Base-by-base conservation (phyloP, 2,329 filamentous ascomycete genomes). In the Sporothrix pallida region DNA sequence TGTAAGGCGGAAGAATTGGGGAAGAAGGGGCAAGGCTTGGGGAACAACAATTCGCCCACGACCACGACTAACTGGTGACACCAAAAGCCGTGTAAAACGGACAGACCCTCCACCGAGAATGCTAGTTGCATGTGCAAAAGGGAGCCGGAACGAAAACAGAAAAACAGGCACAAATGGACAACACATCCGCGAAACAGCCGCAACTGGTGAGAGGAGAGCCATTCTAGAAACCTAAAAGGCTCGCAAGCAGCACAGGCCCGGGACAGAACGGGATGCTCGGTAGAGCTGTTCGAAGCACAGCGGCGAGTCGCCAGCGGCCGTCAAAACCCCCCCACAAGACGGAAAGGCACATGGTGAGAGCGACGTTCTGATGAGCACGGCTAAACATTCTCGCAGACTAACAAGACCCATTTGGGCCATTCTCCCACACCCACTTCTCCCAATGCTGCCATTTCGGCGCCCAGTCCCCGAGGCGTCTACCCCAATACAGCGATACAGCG, bases 11-110 rank as follows among this genome's bases (percentile, higher is more conserved):
- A 69, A 69, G 67, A 69, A 69, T 56, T 69, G 67, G 67, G 48
- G 67, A 69, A 44, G 17, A 17, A 9, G 67, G 67, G 67, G 8
- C 65, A 13, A 69, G 48, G 48, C 48, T 54, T 56, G 48, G 48
- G 67, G 67, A 69, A 69, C 67, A 69, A 69, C 48, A 69, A 69
- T 69, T 69, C 67, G 69, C 69, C 52, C 52, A 71, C 20, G 31
- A 7, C 52, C 58, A 26, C 23, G 37, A 60, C 68, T 52, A n/a
- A 52, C 23, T 3, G 23, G 13, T 2, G 31, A 37, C 31, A 37
- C 4, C 31, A 37, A 37, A 37, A 37, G 4, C 31, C 31, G 31
- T 20, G 65, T 37, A 54, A 48, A 58, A 62, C 56, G 23, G 56
- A 15, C 50, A 37, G 8, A 44, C 7, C 15, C 17, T 37, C 31